Percentiles rank a stretch among this genome's conserved stretches.
Evolutionary conservation across 768 basidiomycete species (phyloP).

Genomic region (Termitomyces heimii): DNA sequence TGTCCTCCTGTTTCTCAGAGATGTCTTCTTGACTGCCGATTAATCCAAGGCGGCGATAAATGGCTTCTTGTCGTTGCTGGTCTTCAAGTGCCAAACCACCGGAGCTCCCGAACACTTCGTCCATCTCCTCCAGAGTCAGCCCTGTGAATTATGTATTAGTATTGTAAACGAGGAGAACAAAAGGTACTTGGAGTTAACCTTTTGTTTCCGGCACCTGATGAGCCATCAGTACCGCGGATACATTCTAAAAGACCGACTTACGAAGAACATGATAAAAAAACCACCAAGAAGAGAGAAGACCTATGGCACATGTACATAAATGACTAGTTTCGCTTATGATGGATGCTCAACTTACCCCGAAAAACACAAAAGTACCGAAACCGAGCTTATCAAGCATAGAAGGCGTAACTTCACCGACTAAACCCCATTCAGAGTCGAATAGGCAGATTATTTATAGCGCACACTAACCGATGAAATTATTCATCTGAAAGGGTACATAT

Average conservation of each 20-base stretch:
- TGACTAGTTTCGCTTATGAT: neutral
- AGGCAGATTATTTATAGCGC: neutral
- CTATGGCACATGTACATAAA: conserved; percentile 19
- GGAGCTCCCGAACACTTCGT: conserved; percentile 63
- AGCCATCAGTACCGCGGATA: neutral
- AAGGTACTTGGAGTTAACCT: conserved; percentile 29
- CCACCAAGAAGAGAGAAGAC: conserved; percentile 64
- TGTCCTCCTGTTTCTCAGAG: conserved; percentile 4
- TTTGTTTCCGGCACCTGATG: conserved; percentile 68
- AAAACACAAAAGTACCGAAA: conserved; percentile 75
- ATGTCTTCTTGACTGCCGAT: conserved; percentile 12
- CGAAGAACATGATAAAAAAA: conserved; percentile 59
- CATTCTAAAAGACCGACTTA: conserved; percentile 23
- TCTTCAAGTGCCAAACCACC: conserved; percentile 52
- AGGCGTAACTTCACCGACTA: conserved; percentile 49
- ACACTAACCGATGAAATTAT: conserved; percentile 64
- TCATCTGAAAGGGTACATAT: conserved; percentile 42
- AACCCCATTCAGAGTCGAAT: neutral
- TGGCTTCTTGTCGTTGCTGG: conserved; percentile 36
- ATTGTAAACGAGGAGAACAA: too few relatives aligned
- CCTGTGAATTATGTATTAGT: conserved; percentile 19
- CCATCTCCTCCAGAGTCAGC: conserved; percentile 73
- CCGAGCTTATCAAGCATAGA: conserved; percentile 60
- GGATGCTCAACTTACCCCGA: conserved; percentile 41
- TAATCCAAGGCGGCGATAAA: conserved; percentile 63